Evolutionary conservation across 257 asterid genomes (phyloP).

Genomic region (Ajuga chamaepitys): DNA sequence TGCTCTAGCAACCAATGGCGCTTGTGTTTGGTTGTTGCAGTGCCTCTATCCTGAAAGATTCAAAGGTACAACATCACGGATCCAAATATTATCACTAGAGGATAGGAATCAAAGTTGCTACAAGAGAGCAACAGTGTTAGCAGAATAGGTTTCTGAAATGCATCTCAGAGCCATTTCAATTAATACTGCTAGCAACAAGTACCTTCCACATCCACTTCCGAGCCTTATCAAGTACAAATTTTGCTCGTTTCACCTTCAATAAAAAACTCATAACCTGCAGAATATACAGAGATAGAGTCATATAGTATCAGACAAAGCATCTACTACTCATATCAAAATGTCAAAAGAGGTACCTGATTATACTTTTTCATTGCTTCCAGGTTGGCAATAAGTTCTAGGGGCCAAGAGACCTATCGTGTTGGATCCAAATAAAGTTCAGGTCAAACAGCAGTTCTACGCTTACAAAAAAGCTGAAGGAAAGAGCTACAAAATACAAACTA

Average conservation of each 20-base stretch:
- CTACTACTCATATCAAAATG: background rate
- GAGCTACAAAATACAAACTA: conserved; percentile 8
- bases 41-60: conserved; percentile 62
- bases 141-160: background rate
- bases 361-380: conserved; percentile 83
- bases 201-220: conserved; percentile 99
- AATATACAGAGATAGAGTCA: conserved; percentile 16
- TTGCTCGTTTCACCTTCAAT: conserved; percentile 91
- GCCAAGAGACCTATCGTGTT: conserved; percentile 78
- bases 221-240: conserved; percentile 86
- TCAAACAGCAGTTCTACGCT: background rate
- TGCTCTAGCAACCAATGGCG: conserved; percentile 93
- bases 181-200: conserved; percentile 7
- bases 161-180: conserved; percentile 7
- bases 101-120: background rate
- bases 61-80: conserved; percentile 7
- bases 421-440: conserved; percentile 9
- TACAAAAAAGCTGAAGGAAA: conserved; percentile 2
- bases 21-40: conserved; percentile 50
- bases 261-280: conserved; percentile 86
- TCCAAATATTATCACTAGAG: background rate
- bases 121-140: background rate
- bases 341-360: conserved; percentile 66
- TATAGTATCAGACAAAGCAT: conserved; percentile 11
- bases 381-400: conserved; percentile 93